Percentiles rank a stretch among this genome's conserved stretches.
Conservation (phyloP, 2,329 filamentous ascomycete genomes). For the Dactylella cylindrospora region DNA sequence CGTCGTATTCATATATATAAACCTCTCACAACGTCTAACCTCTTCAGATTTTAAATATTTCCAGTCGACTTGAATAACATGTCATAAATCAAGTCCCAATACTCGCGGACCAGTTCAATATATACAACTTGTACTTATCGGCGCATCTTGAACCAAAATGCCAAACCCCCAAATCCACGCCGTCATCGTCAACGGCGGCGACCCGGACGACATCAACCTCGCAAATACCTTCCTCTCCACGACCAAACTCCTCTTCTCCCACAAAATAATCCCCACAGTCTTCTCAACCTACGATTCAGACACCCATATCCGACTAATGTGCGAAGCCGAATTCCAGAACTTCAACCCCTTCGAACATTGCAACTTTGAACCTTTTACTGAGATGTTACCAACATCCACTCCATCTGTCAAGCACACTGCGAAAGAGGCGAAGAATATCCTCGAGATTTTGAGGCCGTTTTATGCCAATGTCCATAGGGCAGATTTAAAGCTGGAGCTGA, state of each 20-base stretch:
- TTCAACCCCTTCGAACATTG: not conserved
- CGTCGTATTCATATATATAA: not conserved
- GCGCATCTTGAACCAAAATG: no score
- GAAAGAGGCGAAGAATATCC: slow-evolving; percentile 14
- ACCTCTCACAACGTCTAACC: not conserved
- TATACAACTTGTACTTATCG: no score
- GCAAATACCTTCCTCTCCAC: slow-evolving; percentile 22
- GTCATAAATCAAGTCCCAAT: no score
- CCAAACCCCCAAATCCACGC: slow-evolving; percentile 20
- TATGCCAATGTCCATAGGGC: not conserved
- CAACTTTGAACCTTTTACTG: no score
- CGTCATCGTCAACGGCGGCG: slow-evolving; percentile 15
- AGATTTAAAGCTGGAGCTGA: slow-evolving; percentile 16
- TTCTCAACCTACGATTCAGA: slow-evolving; percentile 7
- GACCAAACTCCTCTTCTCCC: slow-evolving; percentile 12
- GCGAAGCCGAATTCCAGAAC: not conserved
- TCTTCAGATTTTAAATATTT: no score
- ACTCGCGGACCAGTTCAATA: no score
- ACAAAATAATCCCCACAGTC: slow-evolving; percentile 15
- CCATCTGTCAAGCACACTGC: not conserved
- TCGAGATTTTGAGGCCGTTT: slow-evolving; percentile 21
- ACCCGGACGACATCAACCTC: slow-evolving; percentile 15
- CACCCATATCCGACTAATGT: not conserved
- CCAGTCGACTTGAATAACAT: no score
- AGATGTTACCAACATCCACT: not conserved